Conservation (phyloP, 805 yeast species). For the Brettanomyces sp. region DNA sequence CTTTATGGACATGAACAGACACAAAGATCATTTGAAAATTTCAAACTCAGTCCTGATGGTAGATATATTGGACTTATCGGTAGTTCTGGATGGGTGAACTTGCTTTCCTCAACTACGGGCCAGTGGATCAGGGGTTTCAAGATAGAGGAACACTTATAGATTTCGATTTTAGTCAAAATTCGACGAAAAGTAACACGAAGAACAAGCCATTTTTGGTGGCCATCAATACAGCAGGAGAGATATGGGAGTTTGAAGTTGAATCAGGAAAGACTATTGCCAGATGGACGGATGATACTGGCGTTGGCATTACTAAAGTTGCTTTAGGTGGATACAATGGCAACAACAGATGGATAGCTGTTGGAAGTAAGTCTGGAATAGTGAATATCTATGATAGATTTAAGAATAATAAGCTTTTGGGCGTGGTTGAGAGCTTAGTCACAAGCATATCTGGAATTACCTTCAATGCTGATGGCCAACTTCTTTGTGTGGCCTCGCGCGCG, state of each 20-base stretch:
- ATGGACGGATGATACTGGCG: conserved; percentile 84
- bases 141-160: conserved; percentile 76
- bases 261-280: conserved; percentile 42
- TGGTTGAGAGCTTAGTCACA: conserved; percentile 74
- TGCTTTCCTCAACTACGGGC: conserved; percentile 69
- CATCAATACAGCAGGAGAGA: conserved; percentile 72
- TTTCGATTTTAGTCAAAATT: conserved; percentile 47
- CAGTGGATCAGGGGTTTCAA: conserved; percentile 83
- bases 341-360: conserved; percentile 81
- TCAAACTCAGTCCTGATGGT: conserved; percentile 70
- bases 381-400: conserved; percentile 62
- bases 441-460: conserved; percentile 66
- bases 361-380: conserved; percentile 83
- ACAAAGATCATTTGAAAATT: conserved; percentile 82
- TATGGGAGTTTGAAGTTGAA: conserved; percentile 73
- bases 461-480: conserved; percentile 79
- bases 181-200: conserved; percentile 15
- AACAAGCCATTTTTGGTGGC: conserved; percentile 38
- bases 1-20: conserved; percentile 84
- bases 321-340: conserved; percentile 49
- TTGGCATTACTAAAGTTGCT: conserved; percentile 70
- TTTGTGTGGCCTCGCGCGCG: conserved; percentile 78
- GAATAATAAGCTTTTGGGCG: conserved; percentile 44
- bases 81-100: conserved; percentile 83
- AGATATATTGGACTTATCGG: conserved; percentile 68